Evolutionary conservation across 768 basidiomycete genomes (phyloP), one percentile per base, ranked within the genome.

Genomic region (Lepiota subincarnata): DNA sequence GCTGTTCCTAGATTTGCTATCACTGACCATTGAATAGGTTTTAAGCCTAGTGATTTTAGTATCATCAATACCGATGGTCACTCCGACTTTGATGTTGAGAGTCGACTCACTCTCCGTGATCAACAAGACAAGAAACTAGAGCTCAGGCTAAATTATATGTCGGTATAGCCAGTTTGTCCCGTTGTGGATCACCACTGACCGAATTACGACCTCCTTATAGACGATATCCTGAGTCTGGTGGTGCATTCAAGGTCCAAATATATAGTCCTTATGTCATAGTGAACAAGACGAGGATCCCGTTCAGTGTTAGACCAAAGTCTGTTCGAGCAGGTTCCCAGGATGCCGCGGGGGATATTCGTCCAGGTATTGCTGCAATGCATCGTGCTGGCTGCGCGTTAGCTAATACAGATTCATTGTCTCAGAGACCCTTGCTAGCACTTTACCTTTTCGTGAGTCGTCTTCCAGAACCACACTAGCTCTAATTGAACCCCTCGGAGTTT

Each of bases 51-150:
- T 65, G 95, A 98, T 55, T 99, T 97, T 61, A 88, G 93, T 2
- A 98, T 99, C 68, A 95, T 99, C 70, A 98, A 93, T 64, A 92
- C 91, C 13, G 93, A 97, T 64, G 86, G 84, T 24, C 83, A 91
- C 50, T 89, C 93, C 2, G 94, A 94, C 68, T 92, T 93, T 58
- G 89, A 87, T 55, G 77, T 83, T 50, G 97, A 95, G 68, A 80
- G 76, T 48, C 78, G 73, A 34, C 69, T 98, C 44, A 79, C 78
- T 5, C 68, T 98, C 42, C 78, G 83, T 3, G 97, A 98, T 67
- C 70, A 78, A 48, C 73, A 75, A 36, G 86, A 84, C 49, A 78
- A 88, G 44, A 93, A 89, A 65, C 71, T 98, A 48, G 80, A 89
- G 59, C 74, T 98, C 46, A 83, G 73, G 56, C 69, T 98, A n/a